Conservation (phyloP, 1,284 basidiomycete genomes). For the Apiotrichum porosum region DNA sequence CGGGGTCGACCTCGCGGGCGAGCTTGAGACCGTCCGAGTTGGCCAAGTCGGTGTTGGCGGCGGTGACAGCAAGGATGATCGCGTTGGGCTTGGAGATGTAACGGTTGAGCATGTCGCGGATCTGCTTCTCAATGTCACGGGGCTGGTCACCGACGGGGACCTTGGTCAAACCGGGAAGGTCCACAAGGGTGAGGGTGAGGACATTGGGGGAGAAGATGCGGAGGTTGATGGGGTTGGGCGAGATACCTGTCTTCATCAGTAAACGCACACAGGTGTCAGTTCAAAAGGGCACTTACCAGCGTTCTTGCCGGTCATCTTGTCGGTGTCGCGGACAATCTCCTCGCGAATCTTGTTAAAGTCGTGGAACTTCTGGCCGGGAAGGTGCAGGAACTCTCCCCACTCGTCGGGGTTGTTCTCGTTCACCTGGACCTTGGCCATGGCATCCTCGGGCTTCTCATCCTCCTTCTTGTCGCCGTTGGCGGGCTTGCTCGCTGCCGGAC, state of each 20-base stretch:
- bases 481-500: constrained; percentile 56
- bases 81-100: constrained; percentile 86
- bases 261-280: background rate
- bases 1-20: constrained; percentile 93
- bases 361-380: constrained; percentile 93
- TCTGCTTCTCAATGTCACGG: constrained; percentile 95
- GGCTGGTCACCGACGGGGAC: constrained; percentile 95
- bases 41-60: constrained; percentile 93
- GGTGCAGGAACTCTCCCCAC: constrained; percentile 97
- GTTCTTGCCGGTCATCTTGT: constrained; percentile 95
- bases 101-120: constrained; percentile 91
- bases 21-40: constrained; percentile 97
- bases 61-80: constrained; percentile 87
- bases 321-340: constrained; percentile 94
- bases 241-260: constrained; percentile 60
- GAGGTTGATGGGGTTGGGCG: constrained; percentile 91
- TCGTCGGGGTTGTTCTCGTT: constrained; percentile 79
- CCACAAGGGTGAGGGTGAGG: constrained; percentile 92
- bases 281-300: constrained; percentile 56
- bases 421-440: constrained; percentile 30
- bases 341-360: constrained; percentile 96
- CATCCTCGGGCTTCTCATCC: constrained; percentile 27
- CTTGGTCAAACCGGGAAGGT: constrained; percentile 93
- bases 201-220: constrained; percentile 96
- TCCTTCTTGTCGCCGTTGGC: constrained; percentile 50